Evolutionary conservation across 768 basidiomycete species (phyloP).

Genomic region (Suillus plorans): DNA sequence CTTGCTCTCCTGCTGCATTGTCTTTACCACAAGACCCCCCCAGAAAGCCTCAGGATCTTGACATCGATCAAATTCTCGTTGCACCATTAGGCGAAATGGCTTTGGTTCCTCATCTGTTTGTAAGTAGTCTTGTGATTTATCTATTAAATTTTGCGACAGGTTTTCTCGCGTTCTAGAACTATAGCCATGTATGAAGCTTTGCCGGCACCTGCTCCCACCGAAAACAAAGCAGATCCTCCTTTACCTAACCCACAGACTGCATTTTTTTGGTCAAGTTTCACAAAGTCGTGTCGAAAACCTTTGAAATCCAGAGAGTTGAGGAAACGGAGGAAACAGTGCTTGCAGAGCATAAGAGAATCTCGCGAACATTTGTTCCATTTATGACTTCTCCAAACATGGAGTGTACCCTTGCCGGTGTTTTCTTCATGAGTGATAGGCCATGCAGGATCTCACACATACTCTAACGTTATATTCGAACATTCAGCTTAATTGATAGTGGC

Average conservation of each 20-base stretch:
- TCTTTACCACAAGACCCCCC: conserved; percentile 72
- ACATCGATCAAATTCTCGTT: conserved; percentile 76
- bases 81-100: conserved; percentile 70
- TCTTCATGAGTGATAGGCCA: conserved; percentile 89
- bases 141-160: conserved; percentile 39
- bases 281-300: conserved; percentile 62
- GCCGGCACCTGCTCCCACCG: conserved; percentile 36
- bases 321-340: conserved; percentile 64
- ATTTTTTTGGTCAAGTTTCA: conserved; percentile 58
- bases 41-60: conserved; percentile 69
- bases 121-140: conserved; percentile 29
- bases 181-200: conserved; percentile 81
- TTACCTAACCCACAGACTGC: conserved; percentile 44
- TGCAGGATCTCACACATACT: conserved; percentile 87
- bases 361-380: conserved; percentile 67
- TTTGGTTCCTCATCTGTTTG: conserved; percentile 74
- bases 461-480: conserved; percentile 81
- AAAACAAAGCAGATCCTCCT: conserved; percentile 29
- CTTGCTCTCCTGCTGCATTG: conserved; percentile 55
- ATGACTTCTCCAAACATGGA: conserved; percentile 46
- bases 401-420: conserved; percentile 60
- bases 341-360: conserved; percentile 67
- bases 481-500: conserved; percentile 81
- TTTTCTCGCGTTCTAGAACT: conserved; percentile 79
- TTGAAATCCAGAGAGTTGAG: conserved; percentile 67